Conservation (phyloP, 2,329 filamentous ascomycete species). For the Hypomyces rosellus region DNA sequence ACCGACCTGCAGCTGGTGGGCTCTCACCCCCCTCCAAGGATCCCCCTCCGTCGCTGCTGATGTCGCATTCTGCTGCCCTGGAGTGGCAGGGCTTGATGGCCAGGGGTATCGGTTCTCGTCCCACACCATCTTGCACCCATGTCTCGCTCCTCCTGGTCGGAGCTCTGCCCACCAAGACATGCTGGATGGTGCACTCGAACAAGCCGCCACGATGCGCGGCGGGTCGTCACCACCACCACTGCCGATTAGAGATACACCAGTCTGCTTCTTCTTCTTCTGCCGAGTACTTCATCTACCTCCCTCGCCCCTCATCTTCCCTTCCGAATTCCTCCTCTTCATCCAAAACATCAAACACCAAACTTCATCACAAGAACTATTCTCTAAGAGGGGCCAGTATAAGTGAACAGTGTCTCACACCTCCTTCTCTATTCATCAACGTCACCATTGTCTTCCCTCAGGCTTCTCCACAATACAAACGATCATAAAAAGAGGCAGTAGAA, state of each 20-base stretch:
- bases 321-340: conserved; percentile 5
- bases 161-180: background rate
- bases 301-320: conserved; percentile 9
- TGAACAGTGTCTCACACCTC: conserved; percentile 9
- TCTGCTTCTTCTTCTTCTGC: conserved; percentile 8
- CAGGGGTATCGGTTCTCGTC: conserved; percentile 10
- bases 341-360: conserved; percentile 2
- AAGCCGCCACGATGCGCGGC: conserved; percentile 10
- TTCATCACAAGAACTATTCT: background rate
- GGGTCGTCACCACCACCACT: conserved; percentile 12
- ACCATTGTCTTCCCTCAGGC: background rate
- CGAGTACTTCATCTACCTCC: conserved; percentile 13
- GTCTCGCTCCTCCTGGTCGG: background rate
- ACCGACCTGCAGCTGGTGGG: conserved; percentile 11
- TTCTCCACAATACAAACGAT: background rate
- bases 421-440: conserved; percentile 5
- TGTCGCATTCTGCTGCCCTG: conserved; percentile 5
- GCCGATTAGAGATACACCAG: conserved; percentile 10
- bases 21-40: background rate
- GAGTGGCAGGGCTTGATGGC: conserved; percentile 9
- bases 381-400: conserved; percentile 2
- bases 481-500: background rate
- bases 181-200: background rate
- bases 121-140: background rate
- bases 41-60: conserved; percentile 10